Percentiles rank a stretch among this genome's conserved stretches.
These are phyloP conservation scores for Ceratocystis papillata DNA, from an alignment of 2,329 filamentous ascomycete genomes.

Conservation along the genomic window DNA sequence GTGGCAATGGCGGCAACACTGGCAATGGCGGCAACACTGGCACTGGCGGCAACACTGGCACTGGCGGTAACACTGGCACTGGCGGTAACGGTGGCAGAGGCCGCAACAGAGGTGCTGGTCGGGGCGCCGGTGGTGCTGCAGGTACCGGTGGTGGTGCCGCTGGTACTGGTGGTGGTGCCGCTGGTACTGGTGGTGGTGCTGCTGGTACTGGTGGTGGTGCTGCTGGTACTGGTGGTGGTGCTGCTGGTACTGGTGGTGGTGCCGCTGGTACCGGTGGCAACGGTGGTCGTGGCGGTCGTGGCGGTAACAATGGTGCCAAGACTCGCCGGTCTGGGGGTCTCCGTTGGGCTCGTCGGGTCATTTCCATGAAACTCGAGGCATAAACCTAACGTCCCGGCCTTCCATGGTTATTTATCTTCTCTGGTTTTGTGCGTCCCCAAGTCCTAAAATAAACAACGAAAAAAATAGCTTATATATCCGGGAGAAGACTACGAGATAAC, in stretches of 20 bases:
- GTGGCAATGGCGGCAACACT: slow-evolving; percentile 17
- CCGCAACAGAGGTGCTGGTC: slow-evolving; percentile 1
- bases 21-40: slow-evolving; percentile 8
- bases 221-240: not conserved
- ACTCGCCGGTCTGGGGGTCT: slow-evolving; percentile 19
- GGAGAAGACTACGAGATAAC: not conserved
- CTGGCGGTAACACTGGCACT: slow-evolving; percentile 12
- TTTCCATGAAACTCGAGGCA: slow-evolving; percentile 9
- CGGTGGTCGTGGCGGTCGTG: not conserved
- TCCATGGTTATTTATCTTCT: not conserved
- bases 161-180: not conserved
- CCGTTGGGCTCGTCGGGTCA: slow-evolving; percentile 21
- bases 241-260: not conserved
- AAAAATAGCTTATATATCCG: not conserved
- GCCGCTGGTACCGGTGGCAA: slow-evolving; percentile 3
- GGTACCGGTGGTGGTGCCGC: not conserved
- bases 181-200: not conserved
- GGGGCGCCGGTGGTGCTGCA: not conserved
- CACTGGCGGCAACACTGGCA: not conserved
- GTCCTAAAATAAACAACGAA: not conserved
- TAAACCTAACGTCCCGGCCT: slow-evolving; percentile 4
- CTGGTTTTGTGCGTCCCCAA: not conserved
- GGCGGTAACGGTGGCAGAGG: not conserved
- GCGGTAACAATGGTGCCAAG: not conserved
- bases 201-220: not conserved